A percentile compares a stretch with the other conserved stretches of the same genome.
phyloP scores from a whole-genome alignment of 306 rosid genomes.

The Rubus parviflorus region DNA sequence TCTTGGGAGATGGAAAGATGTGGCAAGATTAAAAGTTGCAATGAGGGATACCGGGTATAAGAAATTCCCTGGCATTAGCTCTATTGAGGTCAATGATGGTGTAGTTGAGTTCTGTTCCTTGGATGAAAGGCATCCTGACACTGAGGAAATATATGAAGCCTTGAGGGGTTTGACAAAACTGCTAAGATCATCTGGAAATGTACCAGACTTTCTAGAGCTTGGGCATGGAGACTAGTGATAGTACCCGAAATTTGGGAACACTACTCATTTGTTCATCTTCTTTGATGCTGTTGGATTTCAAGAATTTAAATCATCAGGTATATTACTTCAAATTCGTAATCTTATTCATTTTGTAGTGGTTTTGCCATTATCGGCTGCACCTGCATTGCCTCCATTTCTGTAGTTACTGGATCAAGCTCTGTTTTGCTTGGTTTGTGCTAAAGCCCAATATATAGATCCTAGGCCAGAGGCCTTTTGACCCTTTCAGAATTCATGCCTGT shows the following conservation, averaged over 20 bases:
- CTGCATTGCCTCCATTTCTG: background rate
- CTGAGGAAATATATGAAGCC: slow-evolving; percentile 36
- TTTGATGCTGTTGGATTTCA: background rate
- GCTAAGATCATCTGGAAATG: slow-evolving; percentile 34
- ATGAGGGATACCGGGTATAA: slow-evolving; percentile 60
- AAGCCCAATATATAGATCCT: background rate
- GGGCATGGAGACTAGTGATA: slow-evolving; percentile 19
- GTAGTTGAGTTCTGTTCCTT: slow-evolving; percentile 41
- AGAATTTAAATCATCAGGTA: slow-evolving; percentile 1
- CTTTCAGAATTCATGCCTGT: background rate
- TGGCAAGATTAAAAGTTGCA: slow-evolving; percentile 65
- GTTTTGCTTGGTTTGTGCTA: background rate
- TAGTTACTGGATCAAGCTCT: background rate
- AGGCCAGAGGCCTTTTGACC: background rate
- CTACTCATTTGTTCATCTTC: background rate
- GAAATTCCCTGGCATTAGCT: slow-evolving; percentile 48
- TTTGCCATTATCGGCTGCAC: background rate
- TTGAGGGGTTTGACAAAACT: slow-evolving; percentile 35
- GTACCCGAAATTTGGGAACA: background rate
- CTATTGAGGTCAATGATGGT: slow-evolving; percentile 40
- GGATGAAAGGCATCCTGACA: slow-evolving; percentile 41
- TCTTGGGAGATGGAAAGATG: slow-evolving; percentile 73
- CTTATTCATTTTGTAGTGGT: background rate
- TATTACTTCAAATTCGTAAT: background rate
- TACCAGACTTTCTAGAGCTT: slow-evolving; percentile 26